phyloP scores from a whole-genome alignment of 352 stramenopile species.

The Pythium folliculosum region DNA sequence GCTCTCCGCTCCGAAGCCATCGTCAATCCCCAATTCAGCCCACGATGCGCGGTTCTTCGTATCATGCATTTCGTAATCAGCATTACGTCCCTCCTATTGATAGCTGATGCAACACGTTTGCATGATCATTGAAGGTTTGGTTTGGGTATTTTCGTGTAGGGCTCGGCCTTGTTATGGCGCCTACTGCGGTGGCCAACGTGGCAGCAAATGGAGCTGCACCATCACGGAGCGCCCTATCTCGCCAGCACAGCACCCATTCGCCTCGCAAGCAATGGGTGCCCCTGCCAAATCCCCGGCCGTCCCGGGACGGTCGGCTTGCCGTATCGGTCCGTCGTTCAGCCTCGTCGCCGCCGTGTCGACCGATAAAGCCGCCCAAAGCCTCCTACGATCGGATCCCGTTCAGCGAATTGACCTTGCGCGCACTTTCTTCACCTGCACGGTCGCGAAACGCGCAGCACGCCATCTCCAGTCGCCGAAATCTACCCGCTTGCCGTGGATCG shows the following conservation, averaged over 20 bases:
- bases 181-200: too few species aligned
- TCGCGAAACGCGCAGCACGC: not conserved
- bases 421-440: not conserved
- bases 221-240: too few species aligned
- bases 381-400: conserved; percentile 3
- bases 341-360: conserved; percentile 12
- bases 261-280: not conserved
- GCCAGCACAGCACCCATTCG: not conserved
- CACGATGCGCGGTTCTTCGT: too few species aligned
- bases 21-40: too few species aligned
- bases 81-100: not conserved
- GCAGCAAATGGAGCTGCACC: too few species aligned
- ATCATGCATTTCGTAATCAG: too few species aligned
- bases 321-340: conserved; percentile 13
- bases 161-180: too few species aligned
- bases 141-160: not conserved
- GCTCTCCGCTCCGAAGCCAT: too few species aligned
- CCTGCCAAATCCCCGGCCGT: too few species aligned
- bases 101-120: not conserved
- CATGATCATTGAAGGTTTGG: not conserved
- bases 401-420: conserved; percentile 15
- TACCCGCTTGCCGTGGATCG: not conserved
- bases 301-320: not conserved
- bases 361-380: not conserved
- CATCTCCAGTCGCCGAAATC: not conserved